Percentiles rank a stretch among this genome's conserved stretches.
phyloP scores from a whole-genome alignment of 2,329 filamentous ascomycete genomes.

The Paecilomyces fulvus region DNA sequence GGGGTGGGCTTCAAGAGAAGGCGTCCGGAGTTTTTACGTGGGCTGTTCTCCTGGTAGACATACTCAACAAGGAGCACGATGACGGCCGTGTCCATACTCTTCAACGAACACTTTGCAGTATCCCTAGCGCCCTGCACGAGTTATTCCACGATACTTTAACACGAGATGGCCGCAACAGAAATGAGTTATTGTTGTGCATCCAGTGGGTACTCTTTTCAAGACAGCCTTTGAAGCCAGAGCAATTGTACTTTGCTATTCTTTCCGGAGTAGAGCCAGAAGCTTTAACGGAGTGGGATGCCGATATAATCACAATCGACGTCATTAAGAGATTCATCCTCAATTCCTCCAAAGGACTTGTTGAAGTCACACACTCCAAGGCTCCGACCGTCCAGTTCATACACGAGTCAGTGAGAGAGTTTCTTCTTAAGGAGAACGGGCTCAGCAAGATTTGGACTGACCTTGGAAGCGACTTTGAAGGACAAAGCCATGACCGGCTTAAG shows the following conservation, averaged over 20 bases:
- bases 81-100: slow-evolving; percentile 21
- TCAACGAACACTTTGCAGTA: slow-evolving; percentile 25
- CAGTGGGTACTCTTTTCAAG: slow-evolving; percentile 47
- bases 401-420: slow-evolving; percentile 26
- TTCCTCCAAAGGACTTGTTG: slow-evolving; percentile 24
- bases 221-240: slow-evolving; percentile 32
- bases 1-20: slow-evolving; percentile 23
- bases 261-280: slow-evolving; percentile 17
- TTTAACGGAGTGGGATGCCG: slow-evolving; percentile 3
- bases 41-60: slow-evolving; percentile 35
- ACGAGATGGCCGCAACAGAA: slow-evolving; percentile 36
- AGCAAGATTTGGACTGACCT: slow-evolving; percentile 23
- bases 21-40: slow-evolving; percentile 40
- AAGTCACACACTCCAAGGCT: slow-evolving; percentile 14
- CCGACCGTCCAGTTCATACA: slow-evolving; percentile 28
- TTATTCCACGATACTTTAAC: slow-evolving; percentile 46
- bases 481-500: slow-evolving; percentile 38
- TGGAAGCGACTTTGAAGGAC: slow-evolving; percentile 14
- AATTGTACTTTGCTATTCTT: slow-evolving; percentile 41
- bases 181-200: slow-evolving; percentile 39
- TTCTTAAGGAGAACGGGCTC: slow-evolving; percentile 21
- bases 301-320: slow-evolving; percentile 2
- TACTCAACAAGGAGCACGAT: slow-evolving; percentile 34
- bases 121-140: slow-evolving; percentile 35
- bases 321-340: slow-evolving; percentile 12